Evolutionary conservation across 2,329 filamentous ascomycete species (phyloP), one percentile per base, ranked within the genome.

Genomic region (Epicoccum nigrum): DNA sequence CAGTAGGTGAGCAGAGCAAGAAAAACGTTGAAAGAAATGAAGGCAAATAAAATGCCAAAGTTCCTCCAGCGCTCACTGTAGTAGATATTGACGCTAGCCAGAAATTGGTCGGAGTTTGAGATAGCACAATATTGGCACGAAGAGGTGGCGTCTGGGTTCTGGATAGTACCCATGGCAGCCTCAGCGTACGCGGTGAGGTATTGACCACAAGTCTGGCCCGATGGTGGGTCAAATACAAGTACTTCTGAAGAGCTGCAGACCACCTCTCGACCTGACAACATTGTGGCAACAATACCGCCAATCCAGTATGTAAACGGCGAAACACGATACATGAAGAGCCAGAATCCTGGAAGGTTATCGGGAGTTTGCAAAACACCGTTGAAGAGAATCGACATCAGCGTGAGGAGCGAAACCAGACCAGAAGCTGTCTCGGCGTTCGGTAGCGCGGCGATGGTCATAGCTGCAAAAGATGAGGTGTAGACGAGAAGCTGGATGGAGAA

Each of bases 281-380:
- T 70, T 0, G 74, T 71, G 4, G 68, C 60, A 2, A 75, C 68
- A 30, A 78, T 71, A 8, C 73, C 74, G 15, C 55, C 64, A 16
- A 79, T 64, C 78, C 80, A 84, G 70, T 89, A 90, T 0, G 85
- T 88, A 52, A 89, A 86, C 0, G 86, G 86, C 0, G 81, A 85
- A 9, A 84, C 77, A 20, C 83, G 80, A 70, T 90, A 88, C 87
- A 90, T 90, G 75, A 89, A 90, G 54, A 84, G 84, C 88, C 88
- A 92, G 76, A 91, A 91, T 0, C 83, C 79, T 0, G 88, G 87
- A 1, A 91, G 77, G 0, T 79, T 77, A 3, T 64, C 53, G 0
- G 85, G 82, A 0, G 79, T 71, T 53, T 86, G 83, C 45, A 90
- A 74, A 3, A 90, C 86, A 66, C 86, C 78, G 59, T 77, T 65